Evolutionary conservation across 208 protist species (phyloP).

Genomic region (Crithidia sp.): DNA sequence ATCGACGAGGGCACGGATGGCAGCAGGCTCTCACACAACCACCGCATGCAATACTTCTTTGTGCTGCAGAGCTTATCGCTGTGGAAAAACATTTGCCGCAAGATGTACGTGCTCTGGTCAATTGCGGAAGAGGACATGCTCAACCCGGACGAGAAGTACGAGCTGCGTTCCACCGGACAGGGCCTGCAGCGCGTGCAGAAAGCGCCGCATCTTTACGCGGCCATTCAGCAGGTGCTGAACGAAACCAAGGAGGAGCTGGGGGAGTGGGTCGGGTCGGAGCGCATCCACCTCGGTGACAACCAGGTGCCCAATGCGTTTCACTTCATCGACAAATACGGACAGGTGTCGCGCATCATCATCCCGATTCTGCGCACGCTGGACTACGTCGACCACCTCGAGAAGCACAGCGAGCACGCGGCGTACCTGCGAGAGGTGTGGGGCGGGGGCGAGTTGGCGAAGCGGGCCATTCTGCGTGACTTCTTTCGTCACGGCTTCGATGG

Average conservation of each 20-base stretch:
- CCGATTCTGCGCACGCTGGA: slow-evolving; percentile 92
- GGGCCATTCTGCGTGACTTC: slow-evolving; percentile 95
- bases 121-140: slow-evolving; percentile 96
- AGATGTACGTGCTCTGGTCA: slow-evolving; percentile 92
- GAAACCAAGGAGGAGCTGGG: slow-evolving; percentile 89
- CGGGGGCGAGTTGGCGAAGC: slow-evolving; percentile 59
- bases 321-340: slow-evolving; percentile 99
- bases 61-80: slow-evolving; percentile 96
- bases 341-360: slow-evolving; percentile 96
- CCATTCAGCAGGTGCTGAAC: slow-evolving; percentile 87
- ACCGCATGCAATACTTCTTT: slow-evolving; percentile 95
- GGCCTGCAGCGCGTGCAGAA: slow-evolving; percentile 96
- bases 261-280: slow-evolving; percentile 90
- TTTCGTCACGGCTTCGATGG: slow-evolving; percentile 96
- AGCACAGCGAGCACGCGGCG: slow-evolving; percentile 48
- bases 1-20: slow-evolving; percentile 87
- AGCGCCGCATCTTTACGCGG: slow-evolving; percentile 80
- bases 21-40: slow-evolving; percentile 95
- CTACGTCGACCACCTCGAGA: slow-evolving; percentile 78
- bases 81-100: slow-evolving; percentile 94
- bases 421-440: slow-evolving; percentile 91
- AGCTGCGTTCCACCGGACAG: slow-evolving; percentile 93
- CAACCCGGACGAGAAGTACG: slow-evolving; percentile 77
- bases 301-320: slow-evolving; percentile 98
- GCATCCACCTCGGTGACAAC: slow-evolving; percentile 97